phyloP scores from a whole-genome alignment of 1,139 yeast species.

The Taiozyma sp. region DNA sequence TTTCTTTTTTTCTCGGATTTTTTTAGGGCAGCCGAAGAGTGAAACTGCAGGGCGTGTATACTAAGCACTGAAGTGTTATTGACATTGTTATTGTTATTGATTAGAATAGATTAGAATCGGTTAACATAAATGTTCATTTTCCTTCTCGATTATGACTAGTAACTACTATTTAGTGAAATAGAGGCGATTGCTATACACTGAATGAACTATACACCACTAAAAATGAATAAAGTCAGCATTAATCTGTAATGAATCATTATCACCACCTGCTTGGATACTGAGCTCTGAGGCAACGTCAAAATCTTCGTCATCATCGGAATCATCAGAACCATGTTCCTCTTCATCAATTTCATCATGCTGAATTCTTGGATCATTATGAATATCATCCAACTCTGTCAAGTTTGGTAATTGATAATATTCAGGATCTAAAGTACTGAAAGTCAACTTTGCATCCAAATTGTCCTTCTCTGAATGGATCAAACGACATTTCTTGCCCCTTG shows the following conservation, averaged over 20 bases:
- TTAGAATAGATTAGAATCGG: no score
- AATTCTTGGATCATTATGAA: constrained; percentile 20
- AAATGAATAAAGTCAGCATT: constrained; percentile 27
- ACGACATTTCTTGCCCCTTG: constrained; percentile 43
- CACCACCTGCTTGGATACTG: constrained; percentile 1
- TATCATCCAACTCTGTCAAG: constrained; percentile 25
- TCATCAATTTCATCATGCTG: constrained; percentile 22
- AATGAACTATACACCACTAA: constrained; percentile 1
- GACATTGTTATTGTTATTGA: no score
- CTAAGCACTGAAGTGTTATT: no score
- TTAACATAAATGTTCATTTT: no score
- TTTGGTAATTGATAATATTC: constrained; percentile 32
- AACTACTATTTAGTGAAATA: neutral
- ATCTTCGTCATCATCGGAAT: constrained; percentile 32
- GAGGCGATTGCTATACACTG: neutral
- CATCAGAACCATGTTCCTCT: constrained; percentile 26
- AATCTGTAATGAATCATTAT: constrained; percentile 24
- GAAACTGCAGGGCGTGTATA: no score
- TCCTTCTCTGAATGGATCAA: constrained; percentile 41
- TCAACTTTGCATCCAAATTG: constrained; percentile 23
- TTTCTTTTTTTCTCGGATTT: neutral
- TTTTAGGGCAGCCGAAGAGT: neutral
- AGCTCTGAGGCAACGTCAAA: constrained; percentile 18
- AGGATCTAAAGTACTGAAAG: constrained; percentile 22
- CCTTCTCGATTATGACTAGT: no score